Conservation (phyloP, 805 yeast genomes). For the Phaffomyces thermotolerans region DNA sequence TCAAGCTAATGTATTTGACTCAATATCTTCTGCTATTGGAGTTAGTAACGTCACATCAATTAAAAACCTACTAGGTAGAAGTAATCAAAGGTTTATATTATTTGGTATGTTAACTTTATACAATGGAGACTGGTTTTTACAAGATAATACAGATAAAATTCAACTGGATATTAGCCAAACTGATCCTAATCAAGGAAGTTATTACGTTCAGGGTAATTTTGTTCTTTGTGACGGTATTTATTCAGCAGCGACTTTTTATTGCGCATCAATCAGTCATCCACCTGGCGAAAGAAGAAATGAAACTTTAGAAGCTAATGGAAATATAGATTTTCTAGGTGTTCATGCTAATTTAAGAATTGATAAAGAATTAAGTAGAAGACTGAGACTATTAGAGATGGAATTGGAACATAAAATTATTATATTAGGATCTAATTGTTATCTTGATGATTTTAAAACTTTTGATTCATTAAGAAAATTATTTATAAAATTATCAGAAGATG, state of each 20-base stretch:
- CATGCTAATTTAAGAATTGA: conserved; percentile 53
- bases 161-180: conserved; percentile 54
- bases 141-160: conserved; percentile 74
- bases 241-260: conserved; percentile 62
- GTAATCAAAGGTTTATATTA: conserved; percentile 65
- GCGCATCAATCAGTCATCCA: conserved; percentile 75
- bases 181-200: conserved; percentile 55
- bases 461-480: conserved; percentile 65
- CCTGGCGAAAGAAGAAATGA: conserved; percentile 70
- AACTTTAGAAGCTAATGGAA: conserved; percentile 67
- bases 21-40: conserved; percentile 26
- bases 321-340: conserved; percentile 59
- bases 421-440: conserved; percentile 65
- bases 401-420: conserved; percentile 57
- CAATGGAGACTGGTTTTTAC: conserved; percentile 65
- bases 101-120: conserved; percentile 69
- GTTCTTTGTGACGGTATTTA: conserved; percentile 82
- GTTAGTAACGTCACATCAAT: conserved; percentile 50
- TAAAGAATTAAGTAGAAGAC: conserved; percentile 44
- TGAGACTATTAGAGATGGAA: conserved; percentile 50
- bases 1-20: conserved; percentile 34
- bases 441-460: conserved; percentile 53
- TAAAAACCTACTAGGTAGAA: conserved; percentile 81
- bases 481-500: conserved; percentile 42
- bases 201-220: conserved; percentile 67